Base-by-base conservation (phyloP, 192 early-diverging fungal genomes). In the Linnemannia elongata region DNA sequence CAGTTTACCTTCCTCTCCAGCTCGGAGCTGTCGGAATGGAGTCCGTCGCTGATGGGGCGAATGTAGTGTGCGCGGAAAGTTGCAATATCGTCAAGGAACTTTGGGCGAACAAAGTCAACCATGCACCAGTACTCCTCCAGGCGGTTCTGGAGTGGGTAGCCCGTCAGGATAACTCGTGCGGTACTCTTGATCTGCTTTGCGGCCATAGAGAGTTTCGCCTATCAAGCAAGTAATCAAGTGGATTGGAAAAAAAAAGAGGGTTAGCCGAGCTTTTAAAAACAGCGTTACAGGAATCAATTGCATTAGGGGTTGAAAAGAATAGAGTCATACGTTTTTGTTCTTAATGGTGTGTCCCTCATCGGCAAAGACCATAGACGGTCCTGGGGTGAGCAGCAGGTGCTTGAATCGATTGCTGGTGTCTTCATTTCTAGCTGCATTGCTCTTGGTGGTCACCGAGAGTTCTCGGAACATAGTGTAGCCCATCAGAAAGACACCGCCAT, bases 321-420 rank as follows among this genome's bases (percentile, higher is more conserved):
- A 15, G 44, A 0, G 12, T 71, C 77, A 49, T 79, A 89, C 89
- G 33, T 80, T 66, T 24, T 81, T 41, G 74, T 91, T 96, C 69
- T 96, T 95, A 71, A 96, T 91, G n/a, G 78, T 80, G 87, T 98
- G 97, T 5, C 94, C 96, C 89, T 98, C 97, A 85, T 98, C 97
- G 1, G 93, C 92, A 39, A 98, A 90, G 0, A 96, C 87, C 9
- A 98, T 73, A 33, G 92, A 90, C 2, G 97, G 93, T 3, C 96
- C 96, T 4, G 93, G 91, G 15, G 90, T 83, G n/a, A 94, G 54
- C 33, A 97, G 71, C 10, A 87, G 88, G 38, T 79, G 7, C 15
- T 78, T 76, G 41, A 89, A 82, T 18, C 69, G 69, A 9, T 78
- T 55, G 17, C n/a, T 3, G 35, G 60, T 66, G 13, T 66, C 30